Evolutionary conservation across 2,329 filamentous ascomycete species (phyloP).

Genomic region (Arthrobotrys sphaeroides): DNA sequence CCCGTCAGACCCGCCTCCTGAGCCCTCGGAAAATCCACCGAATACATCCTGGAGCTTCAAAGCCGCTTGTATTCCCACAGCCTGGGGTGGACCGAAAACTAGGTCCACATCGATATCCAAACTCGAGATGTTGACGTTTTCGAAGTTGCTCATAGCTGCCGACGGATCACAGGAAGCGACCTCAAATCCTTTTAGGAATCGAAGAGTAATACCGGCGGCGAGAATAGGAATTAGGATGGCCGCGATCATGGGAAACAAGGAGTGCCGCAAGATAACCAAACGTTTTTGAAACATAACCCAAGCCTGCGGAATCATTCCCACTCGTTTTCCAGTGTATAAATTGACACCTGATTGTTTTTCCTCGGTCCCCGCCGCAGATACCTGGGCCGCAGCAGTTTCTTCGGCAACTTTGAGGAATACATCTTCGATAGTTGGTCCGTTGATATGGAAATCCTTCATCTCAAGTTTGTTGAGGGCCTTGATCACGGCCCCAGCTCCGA

Average conservation of each 20-base stretch:
- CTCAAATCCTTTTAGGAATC: conserved; percentile 73
- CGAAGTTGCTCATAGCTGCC: conserved; percentile 60
- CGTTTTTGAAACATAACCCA: conserved; percentile 81
- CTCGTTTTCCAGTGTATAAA: conserved; percentile 74
- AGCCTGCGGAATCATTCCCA: conserved; percentile 76
- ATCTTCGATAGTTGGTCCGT: conserved; percentile 89
- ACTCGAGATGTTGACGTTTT: conserved; percentile 48
- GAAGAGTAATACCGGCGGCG: conserved; percentile 78
- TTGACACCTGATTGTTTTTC: conserved; percentile 63
- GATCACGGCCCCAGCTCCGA: conserved; percentile 76
- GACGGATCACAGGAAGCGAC: conserved; percentile 67
- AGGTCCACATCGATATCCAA: conserved; percentile 43
- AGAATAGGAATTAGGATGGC: conserved; percentile 81
- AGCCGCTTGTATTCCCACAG: conserved; percentile 24
- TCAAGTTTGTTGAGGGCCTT: conserved; percentile 72
- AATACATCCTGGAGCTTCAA: conserved; percentile 38
- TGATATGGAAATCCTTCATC: conserved; percentile 81
- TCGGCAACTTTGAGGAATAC: conserved; percentile 88
- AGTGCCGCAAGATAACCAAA: conserved; percentile 77
- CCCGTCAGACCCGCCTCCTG: background rate
- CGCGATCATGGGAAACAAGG: conserved; percentile 77
- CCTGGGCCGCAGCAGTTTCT: conserved; percentile 66
- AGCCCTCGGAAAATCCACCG: conserved; percentile 16
- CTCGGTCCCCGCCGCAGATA: conserved; percentile 55
- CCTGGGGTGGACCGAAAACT: conserved; percentile 35